Evolutionary conservation across 2,329 filamentous ascomycete species (phyloP).

Genomic region (Hymenoscyphus infarciens): DNA sequence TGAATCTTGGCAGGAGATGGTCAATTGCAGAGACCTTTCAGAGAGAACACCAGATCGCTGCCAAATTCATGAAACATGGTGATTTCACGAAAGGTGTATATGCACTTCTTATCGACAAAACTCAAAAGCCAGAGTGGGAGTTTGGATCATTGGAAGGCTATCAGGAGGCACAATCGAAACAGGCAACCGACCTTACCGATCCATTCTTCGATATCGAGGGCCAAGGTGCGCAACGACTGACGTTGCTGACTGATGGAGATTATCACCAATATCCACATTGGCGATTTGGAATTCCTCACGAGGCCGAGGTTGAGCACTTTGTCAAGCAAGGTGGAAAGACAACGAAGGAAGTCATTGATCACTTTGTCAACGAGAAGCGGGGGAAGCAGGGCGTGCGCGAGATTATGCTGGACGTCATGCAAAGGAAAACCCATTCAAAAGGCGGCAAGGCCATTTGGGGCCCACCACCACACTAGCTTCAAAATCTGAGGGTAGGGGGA

Average conservation of each 20-base stretch:
- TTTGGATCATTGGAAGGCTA: conserved; percentile 71
- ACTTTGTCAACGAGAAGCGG: conserved; percentile 56
- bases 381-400: conserved; percentile 66
- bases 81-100: conserved; percentile 94
- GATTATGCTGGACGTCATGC: conserved; percentile 66
- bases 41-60: conserved; percentile 79
- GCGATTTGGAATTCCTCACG: conserved; percentile 64
- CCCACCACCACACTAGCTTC: not conserved
- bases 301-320: conserved; percentile 53
- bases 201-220: conserved; percentile 63
- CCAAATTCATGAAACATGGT: conserved; percentile 82
- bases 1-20: conserved; percentile 74
- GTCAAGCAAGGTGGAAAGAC: conserved; percentile 42
- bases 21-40: conserved; percentile 80
- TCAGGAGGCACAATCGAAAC: conserved; percentile 37
- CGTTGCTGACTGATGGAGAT: conserved; percentile 58
- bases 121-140: conserved; percentile 57
- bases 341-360: conserved; percentile 57
- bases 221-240: conserved; percentile 41
- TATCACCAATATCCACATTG: conserved; percentile 73
- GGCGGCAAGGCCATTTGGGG: conserved; percentile 38
- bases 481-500: conserved; percentile 6
- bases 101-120: conserved; percentile 71
- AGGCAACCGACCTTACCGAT: conserved; percentile 51
- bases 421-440: conserved; percentile 54